Base-by-base conservation (phyloP, 2,329 filamentous ascomycete genomes). In the Aureobasidium leucospermi region DNA sequence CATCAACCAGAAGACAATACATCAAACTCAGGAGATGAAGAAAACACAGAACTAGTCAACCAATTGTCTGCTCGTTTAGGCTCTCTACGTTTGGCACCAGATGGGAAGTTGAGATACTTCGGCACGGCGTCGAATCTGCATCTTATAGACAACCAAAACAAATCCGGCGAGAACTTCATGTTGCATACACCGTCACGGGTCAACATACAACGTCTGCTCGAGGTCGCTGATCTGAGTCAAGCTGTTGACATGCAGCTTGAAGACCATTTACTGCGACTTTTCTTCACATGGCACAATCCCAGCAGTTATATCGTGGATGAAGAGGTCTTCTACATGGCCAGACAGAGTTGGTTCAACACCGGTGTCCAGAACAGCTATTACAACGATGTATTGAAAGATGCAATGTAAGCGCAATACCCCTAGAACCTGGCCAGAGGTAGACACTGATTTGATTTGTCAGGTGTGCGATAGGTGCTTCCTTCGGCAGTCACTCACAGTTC, bases 231-330 rank as follows among this genome's bases (percentile, higher is more conserved):
- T 1, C 67, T 78, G 11, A 72, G 72, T 16, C 74, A 76, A 62
- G 58, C 69, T 4, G 73, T 78, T 15, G 72, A 75, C 34, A 68
- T 70, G 19, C 69, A 67, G 4, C 63, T 78, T 6, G 76, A 78
- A 58, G 69, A 74, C 31, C 77, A 79, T 64, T 69, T 79, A 1
- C 68, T 76, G 6, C 70, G 74, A 36, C 69, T 79, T 0, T 79
- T 75, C 58, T 79, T 79, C 59, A 72, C 75, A 1, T 79, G 77
- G 77, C 75, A 79, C 63, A 78, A 79, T 48, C 71, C 76, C 6
- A 73, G 73, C 43, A 74, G 75, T 47, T 75, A 77, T 47, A 71
- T 77, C 1, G 75, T 79, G 2, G 75, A 79, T 57, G 72, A 73
- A 45, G 70, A 73, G 5, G 66, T 69, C 61, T 70, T 63, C 29